Percentiles rank a stretch among this genome's conserved stretches.
phyloP scores from a whole-genome alignment of 768 basidiomycete species.

The Amanita exitialis region DNA sequence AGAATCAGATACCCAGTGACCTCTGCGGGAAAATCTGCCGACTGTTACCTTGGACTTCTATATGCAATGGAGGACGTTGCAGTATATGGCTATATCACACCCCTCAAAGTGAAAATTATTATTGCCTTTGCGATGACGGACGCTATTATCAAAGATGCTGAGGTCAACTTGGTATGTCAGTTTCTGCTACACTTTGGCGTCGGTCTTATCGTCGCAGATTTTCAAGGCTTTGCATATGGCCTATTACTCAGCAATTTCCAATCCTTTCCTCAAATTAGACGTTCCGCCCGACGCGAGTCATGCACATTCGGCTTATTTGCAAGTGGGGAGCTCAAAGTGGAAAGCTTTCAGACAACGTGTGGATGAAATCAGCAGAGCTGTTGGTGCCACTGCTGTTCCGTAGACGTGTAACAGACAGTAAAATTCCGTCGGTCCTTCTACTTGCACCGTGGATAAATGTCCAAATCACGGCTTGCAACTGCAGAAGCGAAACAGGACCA shows the following conservation, averaged over 20 bases:
- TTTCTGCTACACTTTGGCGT: not conserved
- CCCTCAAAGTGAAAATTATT: slow-evolving; percentile 81
- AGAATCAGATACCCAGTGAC: slow-evolving; percentile 19
- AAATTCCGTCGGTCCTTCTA: not conserved
- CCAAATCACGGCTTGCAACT: slow-evolving; percentile 13
- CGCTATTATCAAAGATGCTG: slow-evolving; percentile 69
- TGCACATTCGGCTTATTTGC: slow-evolving; percentile 47
- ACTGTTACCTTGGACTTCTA: slow-evolving; percentile 78
- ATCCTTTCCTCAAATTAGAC: slow-evolving; percentile 75
- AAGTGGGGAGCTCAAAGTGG: slow-evolving; percentile 58
- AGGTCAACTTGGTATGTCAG: slow-evolving; percentile 58
- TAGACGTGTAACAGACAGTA: not conserved
- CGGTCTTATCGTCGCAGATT: slow-evolving; percentile 34
- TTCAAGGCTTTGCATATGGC: slow-evolving; percentile 88
- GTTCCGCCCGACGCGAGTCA: slow-evolving; percentile 31
- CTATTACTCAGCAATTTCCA: slow-evolving; percentile 74
- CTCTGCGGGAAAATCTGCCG: slow-evolving; percentile 50
- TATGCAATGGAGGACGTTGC: slow-evolving; percentile 92
- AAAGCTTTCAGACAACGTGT: slow-evolving; percentile 59
- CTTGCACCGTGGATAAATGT: slow-evolving; percentile 6
- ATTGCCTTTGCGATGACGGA: slow-evolving; percentile 74
- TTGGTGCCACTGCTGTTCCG: slow-evolving; percentile 25
- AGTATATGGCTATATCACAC: slow-evolving; percentile 87
- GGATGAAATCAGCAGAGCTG: slow-evolving; percentile 57
- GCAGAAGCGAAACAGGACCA: slow-evolving; percentile 30